phyloP scores from a whole-genome alignment of 1,139 yeast genomes.

The Kodamaea sp. region DNA sequence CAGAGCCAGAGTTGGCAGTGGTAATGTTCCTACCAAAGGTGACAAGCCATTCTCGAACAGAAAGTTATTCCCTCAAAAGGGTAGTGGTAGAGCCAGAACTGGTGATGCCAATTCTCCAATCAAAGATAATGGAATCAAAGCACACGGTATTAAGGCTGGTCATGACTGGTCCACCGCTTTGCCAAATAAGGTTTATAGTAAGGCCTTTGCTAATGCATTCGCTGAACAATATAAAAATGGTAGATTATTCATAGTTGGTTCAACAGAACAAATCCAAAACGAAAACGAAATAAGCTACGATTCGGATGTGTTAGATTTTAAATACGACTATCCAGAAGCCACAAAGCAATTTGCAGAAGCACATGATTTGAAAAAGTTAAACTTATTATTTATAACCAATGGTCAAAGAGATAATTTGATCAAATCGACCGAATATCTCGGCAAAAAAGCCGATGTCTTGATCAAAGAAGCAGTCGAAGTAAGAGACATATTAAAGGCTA shows the following conservation, averaged over 20 bases:
- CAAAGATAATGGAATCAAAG: constrained; percentile 85
- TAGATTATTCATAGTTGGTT: constrained; percentile 65
- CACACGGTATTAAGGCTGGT: constrained; percentile 86
- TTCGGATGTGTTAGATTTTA: constrained; percentile 40
- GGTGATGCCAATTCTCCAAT: constrained; percentile 97
- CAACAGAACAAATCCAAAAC: constrained; percentile 23
- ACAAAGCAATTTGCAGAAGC: constrained; percentile 56
- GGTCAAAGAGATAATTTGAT: constrained; percentile 51
- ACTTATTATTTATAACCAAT: constrained; percentile 65
- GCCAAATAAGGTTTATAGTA: constrained; percentile 67
- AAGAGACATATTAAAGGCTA: constrained; percentile 78
- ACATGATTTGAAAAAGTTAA: constrained; percentile 52
- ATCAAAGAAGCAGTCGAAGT: constrained; percentile 80
- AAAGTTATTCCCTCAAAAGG: constrained; percentile 86
- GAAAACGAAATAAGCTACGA: constrained; percentile 17
- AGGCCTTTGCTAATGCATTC: constrained; percentile 78
- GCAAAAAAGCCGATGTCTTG: constrained; percentile 57
- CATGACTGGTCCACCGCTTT: constrained; percentile 85
- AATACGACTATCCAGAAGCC: constrained; percentile 45
- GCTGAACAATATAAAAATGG: constrained; percentile 79
- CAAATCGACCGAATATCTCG: constrained; percentile 45
- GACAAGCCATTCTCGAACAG: constrained; percentile 83
- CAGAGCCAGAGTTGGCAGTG: constrained; percentile 82
- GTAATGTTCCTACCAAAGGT: constrained; percentile 79
- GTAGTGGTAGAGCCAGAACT: constrained; percentile 90